Percentiles rank a stretch among this genome's conserved stretches.
Conservation (phyloP, 352 stramenopile genomes). For the Globisporangium spiculum region DNA sequence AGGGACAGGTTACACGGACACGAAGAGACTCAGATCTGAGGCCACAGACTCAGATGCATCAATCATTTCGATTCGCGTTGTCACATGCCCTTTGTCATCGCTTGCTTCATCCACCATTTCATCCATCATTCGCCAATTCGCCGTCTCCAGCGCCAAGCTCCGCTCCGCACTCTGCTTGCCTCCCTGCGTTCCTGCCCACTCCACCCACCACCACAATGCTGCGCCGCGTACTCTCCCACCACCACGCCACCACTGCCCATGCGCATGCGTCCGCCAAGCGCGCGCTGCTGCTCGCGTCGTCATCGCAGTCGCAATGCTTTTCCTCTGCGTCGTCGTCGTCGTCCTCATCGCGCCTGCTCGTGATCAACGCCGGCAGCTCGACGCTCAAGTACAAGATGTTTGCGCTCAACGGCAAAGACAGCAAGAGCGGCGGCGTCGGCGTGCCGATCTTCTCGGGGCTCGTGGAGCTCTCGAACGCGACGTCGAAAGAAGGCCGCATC, state of each 20-base stretch:
- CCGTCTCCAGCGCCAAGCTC: not conserved
- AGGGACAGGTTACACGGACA: too few relatives aligned
- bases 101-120: not conserved
- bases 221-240: slow-evolving; percentile 1
- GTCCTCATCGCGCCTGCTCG: slow-evolving; percentile 38
- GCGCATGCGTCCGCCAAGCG: not conserved
- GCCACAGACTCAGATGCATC: too few relatives aligned
- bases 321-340: slow-evolving; percentile 6
- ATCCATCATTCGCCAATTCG: not conserved
- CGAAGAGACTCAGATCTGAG: too few relatives aligned
- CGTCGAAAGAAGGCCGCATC: slow-evolving; percentile 57
- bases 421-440: slow-evolving; percentile 31
- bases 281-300: slow-evolving; percentile 16
- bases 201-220: not conserved
- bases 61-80: too few relatives aligned
- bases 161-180: not conserved
- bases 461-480: slow-evolving; percentile 70
- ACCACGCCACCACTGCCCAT: not conserved
- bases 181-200: not conserved
- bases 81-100: not conserved
- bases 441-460: slow-evolving; percentile 66
- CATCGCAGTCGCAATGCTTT: slow-evolving; percentile 6
- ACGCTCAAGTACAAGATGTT: slow-evolving; percentile 89
- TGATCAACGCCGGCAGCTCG: slow-evolving; percentile 79
- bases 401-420: slow-evolving; percentile 29